These are phyloP conservation scores for Paramecium biaurelia DNA, from an alignment of 73 alveolate species.

Conservation along the genomic window DNA sequence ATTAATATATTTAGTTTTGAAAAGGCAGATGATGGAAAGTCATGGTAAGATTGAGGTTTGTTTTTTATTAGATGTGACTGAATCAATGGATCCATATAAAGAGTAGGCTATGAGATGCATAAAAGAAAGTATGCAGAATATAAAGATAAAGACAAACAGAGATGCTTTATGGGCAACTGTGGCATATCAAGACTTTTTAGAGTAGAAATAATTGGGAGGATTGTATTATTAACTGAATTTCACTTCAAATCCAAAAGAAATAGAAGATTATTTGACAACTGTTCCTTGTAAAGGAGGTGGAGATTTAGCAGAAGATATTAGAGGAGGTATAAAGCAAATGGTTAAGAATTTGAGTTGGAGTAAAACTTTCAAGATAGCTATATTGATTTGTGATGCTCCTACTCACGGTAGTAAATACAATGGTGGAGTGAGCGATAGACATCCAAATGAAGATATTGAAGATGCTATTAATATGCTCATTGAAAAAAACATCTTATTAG, in stretches of 20 bases:
- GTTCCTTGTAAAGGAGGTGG: neutral
- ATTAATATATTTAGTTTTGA: neutral
- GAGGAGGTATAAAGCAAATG: conserved; percentile 35
- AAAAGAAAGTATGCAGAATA: neutral
- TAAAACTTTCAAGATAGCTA: conserved; percentile 33
- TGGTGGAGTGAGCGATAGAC: neutral
- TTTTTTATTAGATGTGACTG: conserved; percentile 5
- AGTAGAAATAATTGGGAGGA: neutral
- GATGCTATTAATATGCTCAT: conserved; percentile 31
- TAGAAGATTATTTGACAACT: neutral
- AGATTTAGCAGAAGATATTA: neutral
- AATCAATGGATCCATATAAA: conserved; percentile 43
- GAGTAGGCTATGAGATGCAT: conserved; percentile 17
- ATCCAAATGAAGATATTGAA: conserved; percentile 35
- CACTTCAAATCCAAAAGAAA: neutral
- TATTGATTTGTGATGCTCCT: conserved; percentile 43
- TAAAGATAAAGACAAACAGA: conserved; percentile 23
- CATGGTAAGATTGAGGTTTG: conserved; percentile 51
- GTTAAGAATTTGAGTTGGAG: conserved; percentile 63
- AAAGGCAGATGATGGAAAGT: neutral
- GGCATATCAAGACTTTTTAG: conserved; percentile 35
- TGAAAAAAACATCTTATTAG: neutral
- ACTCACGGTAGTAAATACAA: conserved; percentile 28
- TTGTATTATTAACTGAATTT: neutral
- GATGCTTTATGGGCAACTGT: conserved; percentile 51